Base-by-base conservation (phyloP, 2,329 filamentous ascomycete genomes). In the Sarocladium strictum region DNA sequence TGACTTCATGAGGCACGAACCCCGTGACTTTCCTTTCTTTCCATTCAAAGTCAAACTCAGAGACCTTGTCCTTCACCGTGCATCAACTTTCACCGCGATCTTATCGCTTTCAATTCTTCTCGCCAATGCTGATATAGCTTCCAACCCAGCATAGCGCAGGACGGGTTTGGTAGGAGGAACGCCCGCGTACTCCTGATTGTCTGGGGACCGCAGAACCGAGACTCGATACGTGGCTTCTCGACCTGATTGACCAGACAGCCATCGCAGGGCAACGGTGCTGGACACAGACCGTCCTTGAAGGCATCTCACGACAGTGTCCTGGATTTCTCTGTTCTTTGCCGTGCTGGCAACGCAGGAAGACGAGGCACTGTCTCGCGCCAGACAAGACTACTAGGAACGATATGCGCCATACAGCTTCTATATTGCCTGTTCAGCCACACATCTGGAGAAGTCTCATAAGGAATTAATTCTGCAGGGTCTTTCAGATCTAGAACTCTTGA, bases 191-290 rank as follows among this genome's bases (percentile, higher is more conserved):
- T 4, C n/a, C n/a, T n/a, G n/a, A n/a, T n/a, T n/a, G n/a, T n/a
- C 15, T 43, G 35, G 35, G 11, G 15, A 15, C 21, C 24, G 7
- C 17, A 23, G 7, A 43, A 7, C 17, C 21, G 17, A 43, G 40
- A 43, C 40, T 43, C 40, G 21, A 43, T 43, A 43, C 40, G 40
- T 43, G 40, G 40, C 40, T 12, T 43, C 40, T 43, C 40, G 24
- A 12, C 10, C 21, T 21, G 17, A 43, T 24, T 15, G 17, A 23
- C 4, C 40, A 3, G 7, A 15, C 10, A 27, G 38, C 19, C 3
- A 21, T 10, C 17, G 23, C n/a, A 43, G 14, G 6, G 17, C 38
- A 43, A 43, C 38, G 38, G 23, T 7, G 19, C 38, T 21, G 19
- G 38, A 43, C 14, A 3, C 7, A 43, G 38, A 23, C 21, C 3